Conservation (phyloP, 176 grass and related monocot species). For the Oryza meyeriana region DNA sequence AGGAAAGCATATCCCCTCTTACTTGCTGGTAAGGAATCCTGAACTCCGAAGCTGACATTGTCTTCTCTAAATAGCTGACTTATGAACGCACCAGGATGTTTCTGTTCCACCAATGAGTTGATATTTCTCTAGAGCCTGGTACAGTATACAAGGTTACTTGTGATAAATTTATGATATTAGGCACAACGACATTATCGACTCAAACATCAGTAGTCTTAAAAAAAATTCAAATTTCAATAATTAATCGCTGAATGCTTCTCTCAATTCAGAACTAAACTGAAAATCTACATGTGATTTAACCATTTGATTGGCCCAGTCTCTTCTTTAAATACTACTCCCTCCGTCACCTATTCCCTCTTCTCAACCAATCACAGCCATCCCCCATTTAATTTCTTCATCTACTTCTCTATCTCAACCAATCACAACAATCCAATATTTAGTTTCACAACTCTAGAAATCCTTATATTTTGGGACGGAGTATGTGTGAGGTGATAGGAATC, state of each 20-base stretch:
- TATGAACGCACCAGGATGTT: conserved; percentile 21
- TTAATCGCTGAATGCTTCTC: background rate
- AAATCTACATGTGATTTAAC: background rate
- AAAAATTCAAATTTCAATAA: background rate
- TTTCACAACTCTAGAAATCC: too few relatives aligned
- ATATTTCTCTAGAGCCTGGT: conserved; percentile 7
- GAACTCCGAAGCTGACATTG: conserved; percentile 64
- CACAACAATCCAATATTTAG: too few relatives aligned
- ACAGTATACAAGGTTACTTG: conserved; percentile 12
- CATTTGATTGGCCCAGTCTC: background rate
- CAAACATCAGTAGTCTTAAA: background rate
- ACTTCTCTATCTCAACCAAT: too few relatives aligned
- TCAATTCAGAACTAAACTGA: background rate
- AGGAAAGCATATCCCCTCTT: conserved; percentile 27
- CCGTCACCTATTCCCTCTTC: too few relatives aligned
- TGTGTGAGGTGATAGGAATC: background rate
- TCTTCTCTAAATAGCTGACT: conserved; percentile 15
- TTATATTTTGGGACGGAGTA: too few relatives aligned
- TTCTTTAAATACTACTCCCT: background rate
- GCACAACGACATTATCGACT: background rate
- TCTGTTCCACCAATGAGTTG: background rate
- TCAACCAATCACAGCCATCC: too few relatives aligned
- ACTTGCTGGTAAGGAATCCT: conserved; percentile 62
- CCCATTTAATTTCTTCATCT: too few relatives aligned
- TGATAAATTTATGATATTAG: background rate